A percentile compares a stretch with the other conserved stretches of the same genome.
phyloP scores from a whole-genome alignment of 169 alveolate species.

The Besnoitia besnoiti region DNA sequence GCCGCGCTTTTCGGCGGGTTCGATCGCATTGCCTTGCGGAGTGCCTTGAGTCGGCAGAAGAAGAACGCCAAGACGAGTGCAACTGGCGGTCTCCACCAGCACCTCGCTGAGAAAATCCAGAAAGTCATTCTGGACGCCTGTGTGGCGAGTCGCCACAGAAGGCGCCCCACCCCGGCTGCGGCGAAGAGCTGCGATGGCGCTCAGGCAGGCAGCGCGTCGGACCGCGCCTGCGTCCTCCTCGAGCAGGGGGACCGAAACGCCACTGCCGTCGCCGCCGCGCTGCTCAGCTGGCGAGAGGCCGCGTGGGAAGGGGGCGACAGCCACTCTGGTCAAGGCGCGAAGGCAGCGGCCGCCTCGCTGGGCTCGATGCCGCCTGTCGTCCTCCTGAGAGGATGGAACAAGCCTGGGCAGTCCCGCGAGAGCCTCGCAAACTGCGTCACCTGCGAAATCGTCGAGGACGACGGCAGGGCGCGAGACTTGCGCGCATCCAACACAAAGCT shows the following conservation, averaged over 20 bases:
- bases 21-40: background rate
- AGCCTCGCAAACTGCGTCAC: background rate
- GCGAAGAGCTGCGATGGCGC: background rate
- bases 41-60: background rate
- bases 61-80: background rate
- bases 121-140: background rate
- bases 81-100: background rate
- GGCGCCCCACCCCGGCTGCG: background rate
- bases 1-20: background rate
- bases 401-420: background rate
- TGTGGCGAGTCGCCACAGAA: background rate
- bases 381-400: background rate
- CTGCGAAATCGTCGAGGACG: background rate
- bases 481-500: background rate
- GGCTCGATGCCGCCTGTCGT: background rate
- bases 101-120: constrained; percentile 16
- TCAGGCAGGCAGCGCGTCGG: background rate
- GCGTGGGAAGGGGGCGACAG: background rate
- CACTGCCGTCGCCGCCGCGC: background rate
- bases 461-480: background rate
- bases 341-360: background rate
- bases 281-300: background rate
- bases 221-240: background rate
- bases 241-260: background rate
- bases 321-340: background rate